Percentiles rank a stretch among this genome's conserved stretches.
These are phyloP conservation scores for Fusarium acutatum DNA, from an alignment of 2,329 filamentous ascomycete species.

Conservation along the genomic window DNA sequence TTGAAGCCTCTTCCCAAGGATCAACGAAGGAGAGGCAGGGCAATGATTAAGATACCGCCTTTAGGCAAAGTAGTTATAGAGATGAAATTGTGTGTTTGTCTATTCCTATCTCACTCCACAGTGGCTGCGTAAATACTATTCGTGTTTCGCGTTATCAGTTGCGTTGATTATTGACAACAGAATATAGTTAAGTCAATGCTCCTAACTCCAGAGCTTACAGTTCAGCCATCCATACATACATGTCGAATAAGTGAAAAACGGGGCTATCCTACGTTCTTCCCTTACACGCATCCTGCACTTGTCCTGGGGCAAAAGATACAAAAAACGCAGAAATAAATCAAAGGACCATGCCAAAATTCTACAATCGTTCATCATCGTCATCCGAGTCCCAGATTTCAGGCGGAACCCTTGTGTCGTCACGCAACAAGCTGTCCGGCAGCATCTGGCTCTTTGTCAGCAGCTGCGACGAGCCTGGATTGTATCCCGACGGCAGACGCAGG, in stretches of 20 bases:
- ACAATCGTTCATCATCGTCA: slow-evolving; percentile 40
- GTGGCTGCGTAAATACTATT: background rate
- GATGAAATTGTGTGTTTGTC: slow-evolving; percentile 38
- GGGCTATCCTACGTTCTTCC: background rate
- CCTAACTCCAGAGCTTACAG: slow-evolving; percentile 19
- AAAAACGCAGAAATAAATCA: background rate
- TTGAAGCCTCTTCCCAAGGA: slow-evolving; percentile 18
- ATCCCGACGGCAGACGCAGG: slow-evolving; percentile 13
- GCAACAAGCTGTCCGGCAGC: slow-evolving; percentile 57
- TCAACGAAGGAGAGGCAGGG: slow-evolving; percentile 2
- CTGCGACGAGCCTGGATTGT: slow-evolving; percentile 51
- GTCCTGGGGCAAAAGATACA: background rate
- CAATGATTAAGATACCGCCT: slow-evolving; percentile 23
- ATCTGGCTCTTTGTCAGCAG: slow-evolving; percentile 62
- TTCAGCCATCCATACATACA: slow-evolving; percentile 4
- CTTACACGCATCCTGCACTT: background rate
- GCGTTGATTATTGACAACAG: background rate
- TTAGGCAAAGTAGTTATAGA: slow-evolving; percentile 39
- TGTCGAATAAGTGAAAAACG: background rate
- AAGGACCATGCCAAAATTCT: background rate
- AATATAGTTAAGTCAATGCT: background rate
- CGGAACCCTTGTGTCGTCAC: slow-evolving; percentile 46
- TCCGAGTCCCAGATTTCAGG: slow-evolving; percentile 52
- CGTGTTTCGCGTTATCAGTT: background rate
- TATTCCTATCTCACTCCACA: background rate